phyloP scores from a whole-genome alignment of 805 yeast genomes.

The Spencermartinsiella europaea region DNA sequence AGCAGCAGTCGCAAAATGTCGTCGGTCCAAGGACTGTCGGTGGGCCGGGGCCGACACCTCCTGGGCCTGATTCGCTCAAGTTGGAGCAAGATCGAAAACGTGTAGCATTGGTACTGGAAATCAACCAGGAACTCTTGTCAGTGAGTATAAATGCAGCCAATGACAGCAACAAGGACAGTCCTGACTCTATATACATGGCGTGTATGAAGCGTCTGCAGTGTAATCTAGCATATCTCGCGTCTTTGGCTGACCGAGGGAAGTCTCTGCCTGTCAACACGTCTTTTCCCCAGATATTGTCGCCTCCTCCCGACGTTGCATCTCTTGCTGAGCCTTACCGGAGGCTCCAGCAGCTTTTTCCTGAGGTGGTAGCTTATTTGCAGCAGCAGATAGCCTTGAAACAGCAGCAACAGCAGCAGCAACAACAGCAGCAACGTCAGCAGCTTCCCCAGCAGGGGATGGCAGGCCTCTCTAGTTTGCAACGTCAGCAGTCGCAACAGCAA shows the following conservation, averaged over 20 bases:
- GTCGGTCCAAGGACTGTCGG: background rate
- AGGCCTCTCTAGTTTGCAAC: conserved; percentile 6
- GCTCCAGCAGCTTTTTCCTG: conserved; percentile 30
- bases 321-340: conserved; percentile 29
- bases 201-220: conserved; percentile 33
- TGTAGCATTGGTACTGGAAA: conserved; percentile 27
- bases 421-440: conserved; percentile 21
- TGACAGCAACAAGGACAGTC: conserved; percentile 15
- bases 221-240: conserved; percentile 32
- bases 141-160: conserved; percentile 18
- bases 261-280: conserved; percentile 14
- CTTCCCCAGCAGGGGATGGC: background rate
- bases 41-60: background rate
- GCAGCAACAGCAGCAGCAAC: conserved; percentile 22
- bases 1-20: conserved; percentile 1
- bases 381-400: conserved; percentile 20
- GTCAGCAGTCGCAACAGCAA: conserved; percentile 36
- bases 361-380: conserved; percentile 21
- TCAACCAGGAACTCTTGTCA: conserved; percentile 28
- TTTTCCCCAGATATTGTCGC: conserved; percentile 29
- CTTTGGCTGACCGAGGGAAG: conserved; percentile 26
- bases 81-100: conserved; percentile 28
- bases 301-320: conserved; percentile 29
- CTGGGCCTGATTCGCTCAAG: background rate
- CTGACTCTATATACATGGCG: conserved; percentile 18